Conservation (phyloP, 2,329 filamentous ascomycete genomes). For the Bipolaris sorokiniana region DNA sequence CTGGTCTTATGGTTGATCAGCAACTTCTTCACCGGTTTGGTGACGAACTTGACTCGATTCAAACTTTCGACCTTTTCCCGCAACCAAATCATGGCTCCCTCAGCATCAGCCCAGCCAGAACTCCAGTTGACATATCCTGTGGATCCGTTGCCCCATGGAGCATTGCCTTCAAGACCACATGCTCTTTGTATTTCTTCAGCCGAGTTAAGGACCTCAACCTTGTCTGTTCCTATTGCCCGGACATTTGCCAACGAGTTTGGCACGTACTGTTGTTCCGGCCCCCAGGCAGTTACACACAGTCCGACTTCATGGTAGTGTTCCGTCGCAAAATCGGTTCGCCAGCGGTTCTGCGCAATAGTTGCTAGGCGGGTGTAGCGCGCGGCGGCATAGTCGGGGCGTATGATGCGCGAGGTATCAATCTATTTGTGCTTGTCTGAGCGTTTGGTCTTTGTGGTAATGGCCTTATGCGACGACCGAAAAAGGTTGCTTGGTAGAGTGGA, state of each 20-base stretch:
- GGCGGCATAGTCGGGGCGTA: constrained; percentile 81
- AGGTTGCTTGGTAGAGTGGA: not conserved
- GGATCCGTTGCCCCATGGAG: constrained; percentile 55
- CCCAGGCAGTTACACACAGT: constrained; percentile 67
- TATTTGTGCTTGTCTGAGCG: constrained; percentile 19
- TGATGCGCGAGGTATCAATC: constrained; percentile 66
- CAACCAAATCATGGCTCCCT: constrained; percentile 70
- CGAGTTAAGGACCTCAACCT: constrained; percentile 49
- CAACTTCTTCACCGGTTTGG: constrained; percentile 56
- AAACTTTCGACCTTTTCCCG: constrained; percentile 61
- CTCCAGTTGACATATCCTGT: constrained; percentile 75
- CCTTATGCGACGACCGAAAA: not conserved
- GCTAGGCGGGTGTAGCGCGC: constrained; percentile 77
- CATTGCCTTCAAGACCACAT: constrained; percentile 52
- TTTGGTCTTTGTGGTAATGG: not conserved
- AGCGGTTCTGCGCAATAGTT: constrained; percentile 70
- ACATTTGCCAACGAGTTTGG: constrained; percentile 46
- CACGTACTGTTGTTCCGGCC: constrained; percentile 52
- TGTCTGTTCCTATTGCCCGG: constrained; percentile 44
- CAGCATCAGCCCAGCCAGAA: constrained; percentile 83
- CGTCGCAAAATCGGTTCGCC: constrained; percentile 68
- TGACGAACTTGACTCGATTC: constrained; percentile 59
- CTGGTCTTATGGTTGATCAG: constrained; percentile 46
- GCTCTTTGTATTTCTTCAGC: constrained; percentile 48
- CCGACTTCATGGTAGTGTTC: constrained; percentile 75